Evolutionary conservation across 2,329 filamentous ascomycete genomes (phyloP).

Genomic region (Cephalotrichum gorgonifer): DNA sequence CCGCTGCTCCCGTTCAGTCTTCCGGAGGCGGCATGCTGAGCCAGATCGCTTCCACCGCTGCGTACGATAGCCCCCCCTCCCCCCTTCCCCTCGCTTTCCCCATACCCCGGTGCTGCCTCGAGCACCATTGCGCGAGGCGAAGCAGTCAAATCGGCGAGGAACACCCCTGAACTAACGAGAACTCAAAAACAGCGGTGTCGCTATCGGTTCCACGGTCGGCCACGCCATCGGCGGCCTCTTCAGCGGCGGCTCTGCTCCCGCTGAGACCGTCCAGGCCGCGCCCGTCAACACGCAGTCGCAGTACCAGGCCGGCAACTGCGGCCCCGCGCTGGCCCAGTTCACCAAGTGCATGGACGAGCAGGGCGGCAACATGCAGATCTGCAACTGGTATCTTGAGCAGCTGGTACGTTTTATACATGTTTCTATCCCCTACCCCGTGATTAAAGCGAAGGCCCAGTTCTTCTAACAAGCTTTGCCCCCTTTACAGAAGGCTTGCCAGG

Average conservation of each 20-base stretch:
- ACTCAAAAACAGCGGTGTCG: conserved; percentile 64
- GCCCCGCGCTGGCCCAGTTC: conserved; percentile 72
- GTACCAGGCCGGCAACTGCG: conserved; percentile 49
- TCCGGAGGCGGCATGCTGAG: conserved; percentile 80
- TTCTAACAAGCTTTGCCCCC: conserved; percentile 5
- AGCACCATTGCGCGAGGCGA: no score
- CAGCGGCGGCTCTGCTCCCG: conserved; percentile 53
- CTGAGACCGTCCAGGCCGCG: conserved; percentile 36
- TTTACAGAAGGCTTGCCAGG: conserved; percentile 68
- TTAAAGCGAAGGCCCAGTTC: background rate
- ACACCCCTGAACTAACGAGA: no score
- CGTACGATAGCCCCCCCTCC: conserved; percentile 53
- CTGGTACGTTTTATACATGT: conserved; percentile 33
- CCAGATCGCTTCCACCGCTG: conserved; percentile 95
- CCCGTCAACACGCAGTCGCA: conserved; percentile 35
- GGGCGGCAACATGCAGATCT: conserved; percentile 86
- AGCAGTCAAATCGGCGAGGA: no score
- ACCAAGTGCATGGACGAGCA: conserved; percentile 96
- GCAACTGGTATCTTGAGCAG: conserved; percentile 97
- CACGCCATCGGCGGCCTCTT: conserved; percentile 90
- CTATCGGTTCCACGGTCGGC: conserved; percentile 88
- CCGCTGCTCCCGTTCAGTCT: conserved; percentile 35
- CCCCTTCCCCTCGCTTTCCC: no score
- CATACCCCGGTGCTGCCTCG: no score
- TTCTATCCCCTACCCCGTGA: conserved; percentile 17